Evolutionary conservation across 331 rosid genomes (phyloP).

Genomic region (Saraca asoca): DNA sequence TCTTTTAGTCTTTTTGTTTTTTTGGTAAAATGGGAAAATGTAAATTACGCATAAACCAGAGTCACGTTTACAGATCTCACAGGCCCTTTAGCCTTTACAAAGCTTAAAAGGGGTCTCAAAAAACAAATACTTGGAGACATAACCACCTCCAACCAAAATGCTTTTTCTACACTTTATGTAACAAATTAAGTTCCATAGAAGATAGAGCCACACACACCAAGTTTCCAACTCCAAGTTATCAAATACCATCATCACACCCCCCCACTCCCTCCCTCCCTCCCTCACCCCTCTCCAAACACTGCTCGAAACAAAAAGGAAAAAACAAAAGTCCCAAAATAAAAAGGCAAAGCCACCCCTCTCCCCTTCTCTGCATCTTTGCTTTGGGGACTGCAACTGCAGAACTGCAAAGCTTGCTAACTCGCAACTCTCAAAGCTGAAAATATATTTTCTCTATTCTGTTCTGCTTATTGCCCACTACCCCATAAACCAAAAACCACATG

Average conservation of each 20-base stretch:
- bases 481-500: conserved; percentile 59
- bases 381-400: conserved; percentile 61
- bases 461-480: conserved; percentile 46
- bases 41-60: too few species aligned
- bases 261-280: too few species aligned
- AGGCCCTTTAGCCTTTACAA: conserved; percentile 43
- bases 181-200: conserved; percentile 58
- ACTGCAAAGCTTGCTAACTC: conserved; percentile 33
- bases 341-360: conserved; percentile 23
- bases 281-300: conserved; percentile 37
- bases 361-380: conserved; percentile 33
- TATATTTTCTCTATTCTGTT: conserved; percentile 43
- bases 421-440: conserved; percentile 54
- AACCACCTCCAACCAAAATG: conserved; percentile 67
- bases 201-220: conserved; percentile 50
- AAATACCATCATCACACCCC: conserved; percentile 35
- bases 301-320: conserved; percentile 43
- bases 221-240: conserved; percentile 34
- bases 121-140: conserved; percentile 56
- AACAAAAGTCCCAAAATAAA: conserved; percentile 39
- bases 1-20: too few species aligned
- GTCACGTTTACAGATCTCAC: too few species aligned
- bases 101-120: conserved; percentile 31
- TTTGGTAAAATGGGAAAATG: too few species aligned
- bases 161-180: conserved; percentile 53